Base-by-base conservation (phyloP, 495 filamentous ascomycete genomes). In the Penicillium coffeae region DNA sequence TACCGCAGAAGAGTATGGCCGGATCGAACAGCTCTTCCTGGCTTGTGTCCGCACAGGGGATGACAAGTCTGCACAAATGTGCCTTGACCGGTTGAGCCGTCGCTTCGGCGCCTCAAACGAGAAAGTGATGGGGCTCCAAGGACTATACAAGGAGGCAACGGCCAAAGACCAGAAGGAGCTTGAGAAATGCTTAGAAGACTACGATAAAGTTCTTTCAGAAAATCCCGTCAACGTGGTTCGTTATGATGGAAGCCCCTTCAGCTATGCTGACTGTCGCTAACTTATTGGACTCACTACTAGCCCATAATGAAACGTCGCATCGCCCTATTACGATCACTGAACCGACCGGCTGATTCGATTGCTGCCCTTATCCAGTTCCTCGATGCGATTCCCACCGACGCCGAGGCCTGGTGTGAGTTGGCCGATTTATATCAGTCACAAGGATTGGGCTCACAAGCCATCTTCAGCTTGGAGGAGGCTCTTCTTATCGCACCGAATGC, bases 371-470 rank as follows among this genome's bases (percentile, higher is more conserved):
- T 83, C 50, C 74, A 84, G 48, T 73, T 96, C 21, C 76, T 98
- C 35, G 84, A 90, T 50, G 80, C 85, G 48, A 85, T 86, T 8
- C 92, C 93, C 4, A 96, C 88, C 7, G 94, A 97, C 71, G 84
- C 85, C 9, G 93, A 98, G 65, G 85, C 89, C 14, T 98, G 93
- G 93, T 83, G 89, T 43, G 93, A 98, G 72, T 75, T 98, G 55
- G 78, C 88, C 25, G 87, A 92, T 55, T 67, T 96, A 25, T 97
- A 98, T 64, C 71, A 89, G 38, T 70, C 75, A 1, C 85, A 90
- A 58, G 87, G 86, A 5, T 67, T 89, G 57, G 87, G 85, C 55
- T 64, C 79, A 16, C 92, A 96, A 63, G 89, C 91, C 27, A 81
- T 92, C 38, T 97, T 85, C 65, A 84, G 91, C 52, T 71, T 95